Evolutionary conservation across 768 basidiomycete genomes (phyloP).

Genomic region (Russula vinacea): DNA sequence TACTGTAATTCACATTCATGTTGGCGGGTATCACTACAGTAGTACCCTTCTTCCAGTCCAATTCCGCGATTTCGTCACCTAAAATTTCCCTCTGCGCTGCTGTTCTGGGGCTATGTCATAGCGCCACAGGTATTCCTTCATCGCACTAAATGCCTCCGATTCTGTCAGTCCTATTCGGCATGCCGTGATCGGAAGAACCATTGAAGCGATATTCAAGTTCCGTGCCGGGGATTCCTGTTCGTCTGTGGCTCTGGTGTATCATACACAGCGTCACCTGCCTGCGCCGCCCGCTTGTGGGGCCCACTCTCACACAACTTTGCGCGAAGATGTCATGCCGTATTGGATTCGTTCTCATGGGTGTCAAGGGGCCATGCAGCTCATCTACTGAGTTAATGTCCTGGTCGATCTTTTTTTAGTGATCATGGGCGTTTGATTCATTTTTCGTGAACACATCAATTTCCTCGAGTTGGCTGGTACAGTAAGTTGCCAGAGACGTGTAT

Average conservation of each 20-base stretch:
- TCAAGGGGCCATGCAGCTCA: neutral
- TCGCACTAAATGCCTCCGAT: neutral
- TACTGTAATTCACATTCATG: neutral
- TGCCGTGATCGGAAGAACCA: neutral
- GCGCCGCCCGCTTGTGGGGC: neutral
- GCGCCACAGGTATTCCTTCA: neutral
- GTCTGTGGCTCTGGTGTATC: neutral
- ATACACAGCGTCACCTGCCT: neutral
- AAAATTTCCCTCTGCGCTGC: neutral
- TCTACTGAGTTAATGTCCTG: slow-evolving; percentile 5
- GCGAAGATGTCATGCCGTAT: neutral
- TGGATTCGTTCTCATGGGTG: neutral
- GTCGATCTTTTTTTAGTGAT: neutral
- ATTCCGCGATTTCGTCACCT: neutral
- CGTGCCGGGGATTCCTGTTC: too few relatives aligned
- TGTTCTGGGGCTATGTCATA: slow-evolving; percentile 3
- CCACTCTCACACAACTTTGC: neutral
- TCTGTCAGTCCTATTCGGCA: neutral
- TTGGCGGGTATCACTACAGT: neutral
- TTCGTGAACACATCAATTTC: too few relatives aligned
- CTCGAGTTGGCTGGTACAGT: neutral
- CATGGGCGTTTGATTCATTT: slow-evolving; percentile 1
- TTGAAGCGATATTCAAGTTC: neutral
- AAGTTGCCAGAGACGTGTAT: too few relatives aligned
- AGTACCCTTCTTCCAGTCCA: neutral